Base-by-base conservation (phyloP, 768 basidiomycete species). In the Aureoboletus auriporus region DNA sequence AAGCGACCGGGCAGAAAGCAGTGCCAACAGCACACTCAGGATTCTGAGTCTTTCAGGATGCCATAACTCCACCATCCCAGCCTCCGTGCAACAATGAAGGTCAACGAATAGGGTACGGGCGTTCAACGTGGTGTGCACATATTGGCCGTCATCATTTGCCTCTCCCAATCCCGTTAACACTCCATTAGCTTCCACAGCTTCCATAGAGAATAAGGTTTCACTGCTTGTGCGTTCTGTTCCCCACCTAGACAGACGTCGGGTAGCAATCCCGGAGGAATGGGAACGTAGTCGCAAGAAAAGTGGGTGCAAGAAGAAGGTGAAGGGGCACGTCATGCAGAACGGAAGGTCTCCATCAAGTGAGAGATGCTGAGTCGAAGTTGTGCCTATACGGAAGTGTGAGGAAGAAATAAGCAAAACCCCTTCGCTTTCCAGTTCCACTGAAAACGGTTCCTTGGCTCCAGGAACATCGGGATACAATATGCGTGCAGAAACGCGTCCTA, bases 21-120 rank as follows among this genome's bases (percentile, higher is more conserved):
- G 56, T 3, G 72, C 69, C 36, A 83, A 54, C 38, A 89, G 56
- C 41, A 75, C 71, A 16, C 74, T 71, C n/a, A 88, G 56, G 5
- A 76, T 71, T 33, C 74, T 70, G 49, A 86, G 65, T 30, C 80
- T 80, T 36, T 73, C 70, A 5, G 77, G 77, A 38, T 84, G 77
- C 83, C 84, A 89, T 6, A 89, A 66, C 57, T 89, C 82, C 42
- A 84, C 50, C 39, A 77, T 75, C n/a, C 86, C 63, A 8, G 75
- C 75, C 54, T 87, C 84, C 9, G 80, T 70, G 4, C 74, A 73
- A 34, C 74, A 64, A 46, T 75, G 72, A 16, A 82, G 57, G 39
- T 81, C 73, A 2, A 76, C 55, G 50, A 75, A 67, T 20, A 68
- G 47, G 0, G 82, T 76, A 5, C 65, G 64, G 27, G 69, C 51